Evolutionary conservation across 805 yeast species (phyloP).

Genomic region (Metschnikowia corniflorae): DNA sequence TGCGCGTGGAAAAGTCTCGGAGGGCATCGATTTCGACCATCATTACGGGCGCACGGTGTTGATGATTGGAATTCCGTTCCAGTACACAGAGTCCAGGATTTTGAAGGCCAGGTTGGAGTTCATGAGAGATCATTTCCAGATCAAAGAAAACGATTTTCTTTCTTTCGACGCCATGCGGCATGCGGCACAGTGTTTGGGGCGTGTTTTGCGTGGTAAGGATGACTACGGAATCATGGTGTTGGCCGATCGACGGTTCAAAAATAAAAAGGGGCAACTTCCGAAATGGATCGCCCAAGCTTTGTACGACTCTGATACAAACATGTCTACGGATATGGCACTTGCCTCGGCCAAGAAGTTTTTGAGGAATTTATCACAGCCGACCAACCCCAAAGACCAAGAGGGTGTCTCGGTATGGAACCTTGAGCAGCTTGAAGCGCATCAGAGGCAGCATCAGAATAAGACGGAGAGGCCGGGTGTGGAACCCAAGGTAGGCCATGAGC

Average conservation of each 20-base stretch:
- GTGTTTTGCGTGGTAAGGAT: constrained; percentile 96
- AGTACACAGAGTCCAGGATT: constrained; percentile 95
- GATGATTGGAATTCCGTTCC: constrained; percentile 99
- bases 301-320: constrained; percentile 83
- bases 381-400: constrained; percentile 83
- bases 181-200: constrained; percentile 97
- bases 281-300: constrained; percentile 96
- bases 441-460: constrained; percentile 44
- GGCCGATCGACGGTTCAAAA: constrained; percentile 89
- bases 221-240: constrained; percentile 98
- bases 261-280: constrained; percentile 84
- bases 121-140: constrained; percentile 86
- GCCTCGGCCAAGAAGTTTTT: constrained; percentile 91
- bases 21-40: constrained; percentile 98
- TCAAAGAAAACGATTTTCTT: constrained; percentile 87
- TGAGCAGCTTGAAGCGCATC: constrained; percentile 60
- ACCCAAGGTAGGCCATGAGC: constrained; percentile 1
- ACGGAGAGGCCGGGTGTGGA: constrained; percentile 15
- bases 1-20: constrained; percentile 98
- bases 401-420: constrained; percentile 92
- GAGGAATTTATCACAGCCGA: constrained; percentile 91
- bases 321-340: constrained; percentile 96
- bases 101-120: constrained; percentile 93
- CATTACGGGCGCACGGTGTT: constrained; percentile 96
- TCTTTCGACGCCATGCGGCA: constrained; percentile 99